Evolutionary conservation across 352 stramenopile species (phyloP).

Genomic region (Phytophthora pluvialis): DNA sequence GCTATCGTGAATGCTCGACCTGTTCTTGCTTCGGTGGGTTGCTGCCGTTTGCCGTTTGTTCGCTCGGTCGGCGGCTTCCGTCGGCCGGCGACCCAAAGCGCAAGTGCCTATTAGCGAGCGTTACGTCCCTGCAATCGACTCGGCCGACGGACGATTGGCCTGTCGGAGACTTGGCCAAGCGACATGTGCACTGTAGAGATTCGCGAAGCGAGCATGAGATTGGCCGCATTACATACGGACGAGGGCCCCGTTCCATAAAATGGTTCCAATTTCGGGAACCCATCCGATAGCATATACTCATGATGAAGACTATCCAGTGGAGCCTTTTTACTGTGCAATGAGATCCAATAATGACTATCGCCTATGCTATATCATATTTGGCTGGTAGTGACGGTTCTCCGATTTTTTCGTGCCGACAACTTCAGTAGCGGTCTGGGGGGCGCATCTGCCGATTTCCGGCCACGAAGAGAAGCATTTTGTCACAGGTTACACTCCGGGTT

Average conservation of each 20-base stretch:
- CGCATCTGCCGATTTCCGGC: neutral
- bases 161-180: conserved; percentile 24
- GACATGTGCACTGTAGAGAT: conserved; percentile 36
- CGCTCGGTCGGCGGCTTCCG: conserved; percentile 21
- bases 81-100: conserved; percentile 25
- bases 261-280: conserved; percentile 21
- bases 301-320: too few species aligned
- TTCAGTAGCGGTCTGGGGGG: neutral
- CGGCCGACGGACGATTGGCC: conserved; percentile 15
- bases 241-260: conserved; percentile 8
- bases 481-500: conserved; percentile 14
- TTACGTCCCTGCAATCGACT: conserved; percentile 4
- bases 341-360: conserved; percentile 5
- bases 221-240: conserved; percentile 29
- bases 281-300: neutral
- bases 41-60: conserved; percentile 10
- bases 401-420: conserved; percentile 26
- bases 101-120: conserved; percentile 13
- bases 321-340: too few species aligned
- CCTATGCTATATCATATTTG: conserved; percentile 2
- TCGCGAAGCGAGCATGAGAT: conserved; percentile 34
- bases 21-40: conserved; percentile 2
- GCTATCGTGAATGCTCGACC: neutral
- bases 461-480: conserved; percentile 16
- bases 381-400: neutral